Conservation (phyloP, 345 rosid species). For the Heritiera littoralis region DNA sequence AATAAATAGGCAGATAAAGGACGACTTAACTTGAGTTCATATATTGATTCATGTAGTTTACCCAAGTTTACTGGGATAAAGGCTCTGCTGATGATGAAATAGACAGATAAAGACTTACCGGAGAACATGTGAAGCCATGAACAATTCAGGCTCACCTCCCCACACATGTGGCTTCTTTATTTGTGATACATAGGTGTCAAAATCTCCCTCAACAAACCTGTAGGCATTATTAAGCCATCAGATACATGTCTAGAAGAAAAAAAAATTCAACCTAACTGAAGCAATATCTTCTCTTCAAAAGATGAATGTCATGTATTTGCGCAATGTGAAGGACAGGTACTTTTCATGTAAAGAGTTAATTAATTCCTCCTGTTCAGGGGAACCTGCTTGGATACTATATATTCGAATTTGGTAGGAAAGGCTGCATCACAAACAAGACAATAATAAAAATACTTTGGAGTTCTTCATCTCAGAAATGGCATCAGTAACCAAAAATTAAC, state of each 20-base stretch:
- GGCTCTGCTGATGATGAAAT: too few species aligned
- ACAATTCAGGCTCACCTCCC: slow-evolving; percentile 99
- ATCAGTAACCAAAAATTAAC: not conserved
- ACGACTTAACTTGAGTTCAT: too few species aligned
- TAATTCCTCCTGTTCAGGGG: not conserved
- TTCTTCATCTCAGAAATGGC: not conserved
- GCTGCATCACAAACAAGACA: slow-evolving; percentile 14
- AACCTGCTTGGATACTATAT: not conserved
- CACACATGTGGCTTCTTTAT: slow-evolving; percentile 88
- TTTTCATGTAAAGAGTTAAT: not conserved
- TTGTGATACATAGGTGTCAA: slow-evolving; percentile 67
- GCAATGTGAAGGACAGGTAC: slow-evolving; percentile 2
- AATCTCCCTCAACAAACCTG: slow-evolving; percentile 98
- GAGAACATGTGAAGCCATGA: slow-evolving; percentile 96
- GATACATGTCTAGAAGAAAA: slow-evolving; percentile 10
- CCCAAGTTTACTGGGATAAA: too few species aligned
- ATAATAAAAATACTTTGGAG: not conserved
- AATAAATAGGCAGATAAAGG: not conserved
- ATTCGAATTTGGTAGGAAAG: not conserved
- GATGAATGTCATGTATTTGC: not conserved
- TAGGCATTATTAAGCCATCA: slow-evolving; percentile 23
- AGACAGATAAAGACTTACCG: slow-evolving; percentile 36
- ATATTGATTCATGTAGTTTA: too few species aligned
- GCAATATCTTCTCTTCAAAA: not conserved
- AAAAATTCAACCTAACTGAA: not conserved